Conservation (phyloP, 2,329 filamentous ascomycete species). For the Xylariaceae sp. region DNA sequence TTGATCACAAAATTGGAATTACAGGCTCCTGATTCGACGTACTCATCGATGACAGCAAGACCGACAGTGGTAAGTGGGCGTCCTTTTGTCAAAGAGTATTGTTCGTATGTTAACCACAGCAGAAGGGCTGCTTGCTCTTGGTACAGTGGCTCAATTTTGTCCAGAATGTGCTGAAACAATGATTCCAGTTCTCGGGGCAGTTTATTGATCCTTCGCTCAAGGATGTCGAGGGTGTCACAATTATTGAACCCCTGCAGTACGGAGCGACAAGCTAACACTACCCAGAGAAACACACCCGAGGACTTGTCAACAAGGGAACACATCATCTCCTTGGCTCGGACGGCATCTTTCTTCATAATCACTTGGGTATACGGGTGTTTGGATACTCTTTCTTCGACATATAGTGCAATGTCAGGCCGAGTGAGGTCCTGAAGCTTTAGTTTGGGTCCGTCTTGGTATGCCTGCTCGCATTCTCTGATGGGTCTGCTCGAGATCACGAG, state of each 20-base stretch:
- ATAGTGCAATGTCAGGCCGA: not conserved
- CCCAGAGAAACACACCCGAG: not conserved
- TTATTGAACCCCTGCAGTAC: not conserved
- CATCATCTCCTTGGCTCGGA: not conserved
- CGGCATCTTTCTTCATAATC: not conserved
- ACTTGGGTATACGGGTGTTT: not conserved
- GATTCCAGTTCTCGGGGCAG: not conserved
- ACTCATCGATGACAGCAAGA: not conserved
- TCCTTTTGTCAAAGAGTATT: not conserved
- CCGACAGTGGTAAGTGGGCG: not conserved
- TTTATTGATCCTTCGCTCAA: not conserved
- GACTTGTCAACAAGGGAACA: not conserved
- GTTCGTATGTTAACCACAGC: not conserved
- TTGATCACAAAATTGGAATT: not conserved
- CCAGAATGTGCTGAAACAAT: not conserved
- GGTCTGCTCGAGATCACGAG: not conserved
- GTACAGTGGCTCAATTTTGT: not conserved
- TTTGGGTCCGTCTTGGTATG: not conserved
- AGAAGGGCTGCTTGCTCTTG: not conserved
- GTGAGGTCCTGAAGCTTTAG: constrained; percentile 5
- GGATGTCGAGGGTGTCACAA: not conserved
- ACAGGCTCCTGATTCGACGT: not conserved
- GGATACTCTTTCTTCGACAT: not conserved
- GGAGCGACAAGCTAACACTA: not conserved
- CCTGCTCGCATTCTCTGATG: not conserved